phyloP scores from a whole-genome alignment of 2,329 filamentous ascomycete species.

The Fusarium sp. region DNA sequence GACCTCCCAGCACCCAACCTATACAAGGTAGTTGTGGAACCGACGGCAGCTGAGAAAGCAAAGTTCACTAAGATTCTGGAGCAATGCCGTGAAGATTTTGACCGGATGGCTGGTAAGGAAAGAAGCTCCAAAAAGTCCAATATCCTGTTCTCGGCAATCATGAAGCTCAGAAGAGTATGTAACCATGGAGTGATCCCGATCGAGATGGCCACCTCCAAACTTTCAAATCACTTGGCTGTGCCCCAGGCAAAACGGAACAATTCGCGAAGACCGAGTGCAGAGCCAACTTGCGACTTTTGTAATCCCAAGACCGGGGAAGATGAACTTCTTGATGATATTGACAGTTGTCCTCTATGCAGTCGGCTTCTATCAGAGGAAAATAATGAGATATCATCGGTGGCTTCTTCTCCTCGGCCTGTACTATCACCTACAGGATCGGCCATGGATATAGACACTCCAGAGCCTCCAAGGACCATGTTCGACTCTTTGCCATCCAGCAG shows the following conservation, averaged over 20 bases:
- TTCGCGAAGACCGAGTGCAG: not conserved
- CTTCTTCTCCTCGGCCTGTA: rapidly evolving
- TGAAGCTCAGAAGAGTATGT: slow-evolving; percentile 18
- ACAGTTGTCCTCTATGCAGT: not conserved
- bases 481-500: rapidly evolving
- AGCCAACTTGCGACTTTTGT: not conserved
- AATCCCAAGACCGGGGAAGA: rapidly evolving
- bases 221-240: rapidly evolving
- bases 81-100: slow-evolving; percentile 1
- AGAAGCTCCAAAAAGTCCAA: not conserved
- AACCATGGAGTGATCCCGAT: not conserved
- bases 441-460: not conserved
- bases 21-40: rapidly evolving
- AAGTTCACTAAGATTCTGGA: not conserved
- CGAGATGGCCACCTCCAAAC: rapidly evolving
- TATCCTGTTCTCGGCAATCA: not conserved
- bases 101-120: not conserved
- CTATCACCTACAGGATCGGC: rapidly evolving
- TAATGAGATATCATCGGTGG: rapidly evolving
- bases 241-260: rapidly evolving
- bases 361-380: rapidly evolving
- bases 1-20: rapidly evolving
- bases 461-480: rapidly evolving
- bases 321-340: not conserved
- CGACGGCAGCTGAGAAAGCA: rapidly evolving